These are phyloP conservation scores for Zygoascus biomembranicola DNA, from an alignment of 805 yeast species.

Conservation along the genomic window DNA sequence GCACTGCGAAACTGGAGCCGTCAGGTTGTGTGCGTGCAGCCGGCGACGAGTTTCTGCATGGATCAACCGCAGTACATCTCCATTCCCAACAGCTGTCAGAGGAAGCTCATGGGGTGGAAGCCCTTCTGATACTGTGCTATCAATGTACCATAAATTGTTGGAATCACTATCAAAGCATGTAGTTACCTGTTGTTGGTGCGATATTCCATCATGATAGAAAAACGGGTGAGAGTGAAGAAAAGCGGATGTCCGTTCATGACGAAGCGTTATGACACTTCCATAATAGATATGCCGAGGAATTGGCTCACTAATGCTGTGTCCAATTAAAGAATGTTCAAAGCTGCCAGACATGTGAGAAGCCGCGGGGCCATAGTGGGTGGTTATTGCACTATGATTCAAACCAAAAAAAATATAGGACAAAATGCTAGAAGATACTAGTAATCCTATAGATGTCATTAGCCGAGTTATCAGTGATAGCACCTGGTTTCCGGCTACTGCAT, in stretches of 20 bases:
- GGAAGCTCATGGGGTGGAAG: not conserved
- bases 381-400: slow-evolving; percentile 19
- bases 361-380: slow-evolving; percentile 36
- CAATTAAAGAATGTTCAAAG: slow-evolving; percentile 42
- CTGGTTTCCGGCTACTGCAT: not conserved
- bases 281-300: slow-evolving; percentile 47
- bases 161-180: slow-evolving; percentile 45
- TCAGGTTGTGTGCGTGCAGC: slow-evolving; percentile 17
- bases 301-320: slow-evolving; percentile 20
- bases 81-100: slow-evolving; percentile 10
- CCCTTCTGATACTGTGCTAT: slow-evolving; percentile 18
- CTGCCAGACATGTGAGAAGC: slow-evolving; percentile 44
- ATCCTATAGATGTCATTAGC: not conserved
- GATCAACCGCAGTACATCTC: slow-evolving; percentile 36
- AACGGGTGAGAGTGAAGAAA: slow-evolving; percentile 61
- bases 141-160: slow-evolving; percentile 62
- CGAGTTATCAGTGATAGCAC: not conserved
- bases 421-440: not conserved
- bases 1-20: slow-evolving; percentile 16
- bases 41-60: slow-evolving; percentile 27
- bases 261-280: slow-evolving; percentile 57
- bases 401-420: not conserved
- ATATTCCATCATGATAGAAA: slow-evolving; percentile 45
- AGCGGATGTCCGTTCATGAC: slow-evolving; percentile 52
- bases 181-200: slow-evolving; percentile 57